Percentiles rank a stretch among this genome's conserved stretches.
Conservation (phyloP, 2,329 filamentous ascomycete genomes). For the Penicillium concentricum region DNA sequence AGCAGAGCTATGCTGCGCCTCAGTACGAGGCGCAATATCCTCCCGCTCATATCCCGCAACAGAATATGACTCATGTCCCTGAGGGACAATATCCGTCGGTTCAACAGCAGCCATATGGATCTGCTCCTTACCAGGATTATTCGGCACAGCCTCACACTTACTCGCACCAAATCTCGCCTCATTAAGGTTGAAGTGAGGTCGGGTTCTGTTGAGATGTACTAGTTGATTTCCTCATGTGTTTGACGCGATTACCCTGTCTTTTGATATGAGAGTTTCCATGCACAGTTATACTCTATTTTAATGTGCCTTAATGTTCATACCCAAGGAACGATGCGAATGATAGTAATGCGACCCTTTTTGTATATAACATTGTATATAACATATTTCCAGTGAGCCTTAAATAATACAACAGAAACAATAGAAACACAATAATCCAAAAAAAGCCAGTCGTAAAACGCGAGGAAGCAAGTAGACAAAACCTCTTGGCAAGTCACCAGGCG, state of each 20-base stretch:
- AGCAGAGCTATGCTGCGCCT: neutral
- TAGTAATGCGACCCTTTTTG: neutral
- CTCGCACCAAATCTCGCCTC: neutral
- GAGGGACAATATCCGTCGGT: neutral
- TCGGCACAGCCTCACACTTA: neutral
- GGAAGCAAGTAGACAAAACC: neutral
- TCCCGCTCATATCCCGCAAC: neutral
- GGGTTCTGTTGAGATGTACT: neutral
- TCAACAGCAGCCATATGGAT: slow-evolving; percentile 1
- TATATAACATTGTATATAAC: neutral
- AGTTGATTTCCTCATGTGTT: neutral
- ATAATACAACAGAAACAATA: neutral
- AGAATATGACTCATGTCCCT: neutral
- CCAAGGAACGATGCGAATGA: neutral
- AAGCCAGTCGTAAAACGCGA: neutral
- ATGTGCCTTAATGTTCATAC: slow-evolving; percentile 1
- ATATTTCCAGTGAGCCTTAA: neutral
- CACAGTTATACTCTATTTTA: neutral
- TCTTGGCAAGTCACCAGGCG: slow-evolving; percentile 18
- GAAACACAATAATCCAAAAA: neutral
- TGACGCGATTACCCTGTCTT: neutral
- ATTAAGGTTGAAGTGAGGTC: neutral
- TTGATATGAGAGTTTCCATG: neutral
- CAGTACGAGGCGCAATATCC: neutral
- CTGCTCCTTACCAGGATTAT: neutral